phyloP scores from a whole-genome alignment of 2,329 filamentous ascomycete genomes.

The Fusarium sacchari region DNA sequence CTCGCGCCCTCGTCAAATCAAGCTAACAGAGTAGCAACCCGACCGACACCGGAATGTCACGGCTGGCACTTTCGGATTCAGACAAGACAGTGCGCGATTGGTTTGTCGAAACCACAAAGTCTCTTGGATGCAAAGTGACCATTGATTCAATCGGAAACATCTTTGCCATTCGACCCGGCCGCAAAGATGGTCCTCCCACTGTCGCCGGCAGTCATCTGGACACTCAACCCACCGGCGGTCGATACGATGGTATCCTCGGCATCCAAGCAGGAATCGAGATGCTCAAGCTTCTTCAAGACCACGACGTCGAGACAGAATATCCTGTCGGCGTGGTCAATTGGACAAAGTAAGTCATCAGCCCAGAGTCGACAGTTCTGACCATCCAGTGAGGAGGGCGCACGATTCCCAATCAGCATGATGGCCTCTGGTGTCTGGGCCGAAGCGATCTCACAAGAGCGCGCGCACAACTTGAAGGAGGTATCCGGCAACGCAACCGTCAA shows the following conservation, averaged over 20 bases:
- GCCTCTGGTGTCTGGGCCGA: constrained; percentile 81
- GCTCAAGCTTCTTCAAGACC: constrained; percentile 73
- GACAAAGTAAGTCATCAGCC: constrained; percentile 66
- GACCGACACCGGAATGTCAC: constrained; percentile 78
- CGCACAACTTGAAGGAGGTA: constrained; percentile 72
- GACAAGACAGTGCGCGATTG: constrained; percentile 79
- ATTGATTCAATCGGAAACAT: constrained; percentile 84
- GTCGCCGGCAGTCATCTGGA: constrained; percentile 77
- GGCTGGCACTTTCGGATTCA: constrained; percentile 75
- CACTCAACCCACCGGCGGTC: constrained; percentile 70
- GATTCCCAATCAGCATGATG: constrained; percentile 80
- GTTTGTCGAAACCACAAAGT: constrained; percentile 73
- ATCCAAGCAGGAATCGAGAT: constrained; percentile 79
- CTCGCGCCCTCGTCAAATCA: rapidly evolving
- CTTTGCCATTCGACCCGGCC: constrained; percentile 76
- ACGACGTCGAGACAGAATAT: constrained; percentile 73
- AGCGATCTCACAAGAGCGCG: constrained; percentile 68
- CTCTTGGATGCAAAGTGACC: constrained; percentile 72
- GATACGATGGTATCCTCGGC: constrained; percentile 82
- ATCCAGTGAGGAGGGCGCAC: constrained; percentile 78
- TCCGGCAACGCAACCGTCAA: constrained; percentile 41
- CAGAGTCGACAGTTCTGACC: not conserved
- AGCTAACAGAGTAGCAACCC: constrained; percentile 32
- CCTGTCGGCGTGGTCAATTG: constrained; percentile 81
- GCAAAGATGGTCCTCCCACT: constrained; percentile 68